phyloP scores from a whole-genome alignment of 345 rosid genomes.

The Capsella bursapastoris region DNA sequence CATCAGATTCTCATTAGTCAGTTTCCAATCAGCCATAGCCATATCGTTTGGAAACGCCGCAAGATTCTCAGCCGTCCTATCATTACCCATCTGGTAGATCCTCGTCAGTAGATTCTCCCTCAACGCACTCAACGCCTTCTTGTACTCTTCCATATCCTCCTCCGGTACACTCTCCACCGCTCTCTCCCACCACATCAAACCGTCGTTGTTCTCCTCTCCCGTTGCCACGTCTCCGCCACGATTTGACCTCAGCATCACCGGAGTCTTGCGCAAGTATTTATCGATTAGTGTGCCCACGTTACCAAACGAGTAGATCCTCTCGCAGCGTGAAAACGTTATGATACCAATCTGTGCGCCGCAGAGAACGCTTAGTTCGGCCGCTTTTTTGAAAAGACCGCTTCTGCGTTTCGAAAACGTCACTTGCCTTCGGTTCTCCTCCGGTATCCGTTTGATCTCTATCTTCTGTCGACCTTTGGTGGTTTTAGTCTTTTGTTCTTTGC shows the following conservation, averaged over 20 bases:
- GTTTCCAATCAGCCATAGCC: slow-evolving; percentile 25
- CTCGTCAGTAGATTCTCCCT: slow-evolving; percentile 28
- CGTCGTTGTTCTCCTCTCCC: slow-evolving; percentile 19
- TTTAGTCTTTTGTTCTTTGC: slow-evolving; percentile 28
- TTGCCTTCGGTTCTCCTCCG: slow-evolving; percentile 38
- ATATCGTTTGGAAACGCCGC: slow-evolving; percentile 4
- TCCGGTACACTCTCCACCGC: slow-evolving; percentile 41
- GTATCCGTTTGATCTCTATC: slow-evolving; percentile 42
- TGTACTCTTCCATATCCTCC: slow-evolving; percentile 42
- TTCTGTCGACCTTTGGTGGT: slow-evolving; percentile 42
- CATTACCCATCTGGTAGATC: slow-evolving; percentile 29
- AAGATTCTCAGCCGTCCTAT: slow-evolving; percentile 30
- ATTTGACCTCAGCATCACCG: slow-evolving; percentile 29
- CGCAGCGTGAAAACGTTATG: slow-evolving; percentile 39
- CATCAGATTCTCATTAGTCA: slow-evolving; percentile 9
- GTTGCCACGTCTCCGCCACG: background rate
- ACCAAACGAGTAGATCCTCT: slow-evolving; percentile 43
- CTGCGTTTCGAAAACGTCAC: slow-evolving; percentile 49
- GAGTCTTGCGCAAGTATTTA: slow-evolving; percentile 24
- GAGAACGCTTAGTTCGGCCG: slow-evolving; percentile 44
- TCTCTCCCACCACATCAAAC: slow-evolving; percentile 45
- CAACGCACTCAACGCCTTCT: slow-evolving; percentile 24
- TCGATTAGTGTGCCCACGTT: slow-evolving; percentile 38
- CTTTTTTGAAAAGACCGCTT: slow-evolving; percentile 40
- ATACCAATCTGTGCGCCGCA: slow-evolving; percentile 44